Conservation (phyloP, 163 green algal genomes). For the Chloromonas sp. region DNA sequence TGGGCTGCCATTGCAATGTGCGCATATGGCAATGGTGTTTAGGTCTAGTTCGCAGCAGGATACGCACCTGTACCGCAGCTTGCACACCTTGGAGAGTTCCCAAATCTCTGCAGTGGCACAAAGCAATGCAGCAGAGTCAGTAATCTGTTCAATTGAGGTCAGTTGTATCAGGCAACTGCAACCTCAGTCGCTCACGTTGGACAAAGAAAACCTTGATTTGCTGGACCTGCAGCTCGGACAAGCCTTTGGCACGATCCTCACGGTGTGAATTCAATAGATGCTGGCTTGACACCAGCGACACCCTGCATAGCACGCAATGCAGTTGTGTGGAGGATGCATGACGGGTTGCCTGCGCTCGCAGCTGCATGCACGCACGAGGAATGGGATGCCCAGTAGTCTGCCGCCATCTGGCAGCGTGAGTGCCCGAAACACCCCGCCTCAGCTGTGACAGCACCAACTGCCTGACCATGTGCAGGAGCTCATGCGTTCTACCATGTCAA, state of each 20-base stretch:
- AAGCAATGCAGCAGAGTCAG: neutral
- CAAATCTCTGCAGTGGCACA: conserved; percentile 24
- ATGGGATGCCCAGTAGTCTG: neutral
- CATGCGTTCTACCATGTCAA: too few relatives aligned
- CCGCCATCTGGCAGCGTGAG: neutral
- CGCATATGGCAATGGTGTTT: neutral
- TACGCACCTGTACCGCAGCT: conserved; percentile 35
- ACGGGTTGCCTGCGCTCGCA: neutral
- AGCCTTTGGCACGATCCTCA: neutral
- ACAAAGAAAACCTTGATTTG: conserved; percentile 10
- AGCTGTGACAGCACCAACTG: too few relatives aligned
- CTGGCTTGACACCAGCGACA: neutral
- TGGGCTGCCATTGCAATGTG: neutral
- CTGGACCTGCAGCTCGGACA: conserved; percentile 8
- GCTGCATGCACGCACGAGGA: neutral
- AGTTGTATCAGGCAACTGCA: too few relatives aligned
- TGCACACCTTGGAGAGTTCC: conserved; percentile 35
- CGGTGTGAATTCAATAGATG: neutral
- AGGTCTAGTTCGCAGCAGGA: neutral
- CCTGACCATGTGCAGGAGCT: too few relatives aligned
- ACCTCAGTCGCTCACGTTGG: neutral
- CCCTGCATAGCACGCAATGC: neutral
- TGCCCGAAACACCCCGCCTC: too few relatives aligned
- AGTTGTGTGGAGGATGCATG: neutral
- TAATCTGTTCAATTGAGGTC: too few relatives aligned